phyloP scores from a whole-genome alignment of 2,329 filamentous ascomycete species.

The Lecanosticta acicola region DNA sequence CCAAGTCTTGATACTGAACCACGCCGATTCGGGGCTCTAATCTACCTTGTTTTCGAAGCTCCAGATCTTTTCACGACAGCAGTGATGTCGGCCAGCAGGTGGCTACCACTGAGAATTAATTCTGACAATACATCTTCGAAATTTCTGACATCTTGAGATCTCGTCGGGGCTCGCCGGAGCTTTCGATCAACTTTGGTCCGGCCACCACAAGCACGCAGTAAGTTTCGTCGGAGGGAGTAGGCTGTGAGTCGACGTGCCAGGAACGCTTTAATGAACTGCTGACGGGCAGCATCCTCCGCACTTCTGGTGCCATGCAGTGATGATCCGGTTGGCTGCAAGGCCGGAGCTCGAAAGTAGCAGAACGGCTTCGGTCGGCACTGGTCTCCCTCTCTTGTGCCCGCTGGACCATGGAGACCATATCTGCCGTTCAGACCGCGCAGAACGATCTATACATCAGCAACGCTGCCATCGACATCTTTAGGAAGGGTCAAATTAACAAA shows the following conservation, averaged over 20 bases:
- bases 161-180: constrained; percentile 32
- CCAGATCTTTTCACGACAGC: constrained; percentile 56
- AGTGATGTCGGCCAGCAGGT: constrained; percentile 47
- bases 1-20: background rate
- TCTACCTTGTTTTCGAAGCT: constrained; percentile 55
- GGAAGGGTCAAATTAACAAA: constrained; percentile 4
- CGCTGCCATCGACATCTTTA: constrained; percentile 1
- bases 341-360: constrained; percentile 1
- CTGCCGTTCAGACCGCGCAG: background rate
- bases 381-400: constrained; percentile 1
- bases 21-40: constrained; percentile 19
- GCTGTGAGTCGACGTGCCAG: background rate
- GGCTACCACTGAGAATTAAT: constrained; percentile 55
- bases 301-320: background rate
- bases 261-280: background rate
- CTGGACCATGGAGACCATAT: constrained; percentile 2
- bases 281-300: background rate
- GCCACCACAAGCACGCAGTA: constrained; percentile 48
- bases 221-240: constrained; percentile 29
- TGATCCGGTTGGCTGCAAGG: background rate
- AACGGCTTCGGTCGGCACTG: constrained; percentile 4
- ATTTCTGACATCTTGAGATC: constrained; percentile 42
- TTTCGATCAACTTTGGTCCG: constrained; percentile 52
- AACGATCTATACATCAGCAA: constrained; percentile 2
- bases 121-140: constrained; percentile 56